A percentile compares a stretch with the other conserved stretches of the same genome.
Evolutionary conservation across 2,329 filamentous ascomycete genomes (phyloP).

Genomic region (Aspergillus novoparasiticus): DNA sequence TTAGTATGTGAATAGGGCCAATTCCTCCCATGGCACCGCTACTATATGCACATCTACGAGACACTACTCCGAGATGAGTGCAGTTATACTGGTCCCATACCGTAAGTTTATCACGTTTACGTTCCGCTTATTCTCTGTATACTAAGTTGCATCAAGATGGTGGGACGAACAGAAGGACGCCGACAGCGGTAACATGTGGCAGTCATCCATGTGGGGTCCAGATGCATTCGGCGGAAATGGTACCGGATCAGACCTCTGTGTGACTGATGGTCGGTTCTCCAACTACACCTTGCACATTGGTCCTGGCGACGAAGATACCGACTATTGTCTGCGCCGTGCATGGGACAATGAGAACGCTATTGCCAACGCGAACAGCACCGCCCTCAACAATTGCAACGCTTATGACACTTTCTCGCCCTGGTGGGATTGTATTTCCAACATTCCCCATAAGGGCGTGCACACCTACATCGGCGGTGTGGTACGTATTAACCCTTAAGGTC

Average conservation of each 20-base stretch:
- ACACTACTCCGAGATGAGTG: neutral
- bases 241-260: conserved; percentile 8
- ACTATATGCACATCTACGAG: neutral
- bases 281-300: conserved; percentile 14
- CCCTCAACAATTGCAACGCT: neutral
- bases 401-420: conserved; percentile 13
- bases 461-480: conserved; percentile 15
- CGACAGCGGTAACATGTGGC: conserved; percentile 13
- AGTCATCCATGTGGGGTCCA: conserved; percentile 11
- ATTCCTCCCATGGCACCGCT: neutral
- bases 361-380: neutral
- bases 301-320: conserved; percentile 10
- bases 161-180: conserved; percentile 13
- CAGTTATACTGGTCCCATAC: neutral
- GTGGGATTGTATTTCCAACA: conserved; percentile 13
- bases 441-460: conserved; percentile 15
- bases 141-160: neutral
- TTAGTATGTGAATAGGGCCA: neutral
- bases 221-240: conserved; percentile 13
- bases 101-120: neutral
- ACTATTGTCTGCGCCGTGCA: conserved; percentile 13
- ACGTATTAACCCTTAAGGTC: neutral
- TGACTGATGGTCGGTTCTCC: conserved; percentile 11
- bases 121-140: neutral
- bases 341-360: conserved; percentile 4